Conservation (phyloP, 108 stramenopile species). For the Pseudonitzschia multiseries region DNA sequence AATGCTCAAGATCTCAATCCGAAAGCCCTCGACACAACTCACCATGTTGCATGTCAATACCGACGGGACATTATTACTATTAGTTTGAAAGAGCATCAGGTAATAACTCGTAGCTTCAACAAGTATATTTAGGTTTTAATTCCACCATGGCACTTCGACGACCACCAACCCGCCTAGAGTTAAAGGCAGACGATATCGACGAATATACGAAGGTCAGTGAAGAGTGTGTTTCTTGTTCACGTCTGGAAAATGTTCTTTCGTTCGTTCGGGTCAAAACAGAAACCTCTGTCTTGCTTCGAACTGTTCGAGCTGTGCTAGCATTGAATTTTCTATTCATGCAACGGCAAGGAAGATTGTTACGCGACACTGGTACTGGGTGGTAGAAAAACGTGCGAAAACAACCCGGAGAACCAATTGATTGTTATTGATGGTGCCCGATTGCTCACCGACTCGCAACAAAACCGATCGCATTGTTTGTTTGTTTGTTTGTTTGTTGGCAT, state of each 20-base stretch:
- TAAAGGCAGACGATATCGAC: constrained; percentile 85
- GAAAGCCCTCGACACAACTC: too few relatives aligned
- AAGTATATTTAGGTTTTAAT: too few relatives aligned
- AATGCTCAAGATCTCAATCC: too few relatives aligned
- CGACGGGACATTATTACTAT: too few relatives aligned
- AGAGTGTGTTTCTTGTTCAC: neutral
- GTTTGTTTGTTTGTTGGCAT: too few relatives aligned
- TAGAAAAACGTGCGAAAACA: too few relatives aligned
- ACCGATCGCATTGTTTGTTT: too few relatives aligned
- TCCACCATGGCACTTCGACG: constrained; percentile 74
- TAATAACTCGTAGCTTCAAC: too few relatives aligned
- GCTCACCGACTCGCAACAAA: constrained; percentile 9
- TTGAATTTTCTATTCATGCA: too few relatives aligned
- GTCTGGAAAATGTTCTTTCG: neutral
- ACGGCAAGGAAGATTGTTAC: neutral
- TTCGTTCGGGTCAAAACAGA: neutral
- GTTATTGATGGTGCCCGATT: neutral
- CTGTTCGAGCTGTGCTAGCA: neutral
- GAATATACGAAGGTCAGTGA: constrained; percentile 77
- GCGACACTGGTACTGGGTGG: neutral
- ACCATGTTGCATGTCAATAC: too few relatives aligned
- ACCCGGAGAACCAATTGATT: too few relatives aligned
- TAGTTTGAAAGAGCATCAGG: too few relatives aligned
- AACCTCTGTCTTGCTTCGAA: neutral
- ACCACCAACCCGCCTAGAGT: constrained; percentile 82